Conservation (phyloP, 2,329 filamentous ascomycete genomes). For the Sporothrix dimorphospora region DNA sequence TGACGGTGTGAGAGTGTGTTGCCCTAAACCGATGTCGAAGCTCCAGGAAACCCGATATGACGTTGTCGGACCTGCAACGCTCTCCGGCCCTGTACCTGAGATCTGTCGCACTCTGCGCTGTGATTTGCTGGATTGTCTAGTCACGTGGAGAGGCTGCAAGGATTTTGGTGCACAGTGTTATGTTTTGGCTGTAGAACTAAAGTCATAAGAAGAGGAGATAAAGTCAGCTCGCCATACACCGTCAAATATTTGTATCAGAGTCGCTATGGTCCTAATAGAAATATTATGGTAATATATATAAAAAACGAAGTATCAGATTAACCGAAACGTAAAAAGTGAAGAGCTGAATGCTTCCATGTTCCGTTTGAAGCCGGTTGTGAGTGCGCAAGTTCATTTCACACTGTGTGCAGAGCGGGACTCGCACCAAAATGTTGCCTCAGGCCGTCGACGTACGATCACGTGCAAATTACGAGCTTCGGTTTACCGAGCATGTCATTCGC, state of each 20-base stretch:
- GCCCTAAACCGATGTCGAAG: neutral
- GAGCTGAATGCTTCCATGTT: too few species aligned
- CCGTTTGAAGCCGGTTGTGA: too few species aligned
- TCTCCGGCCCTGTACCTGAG: neutral
- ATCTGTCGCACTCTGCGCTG: neutral
- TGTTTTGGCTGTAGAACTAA: too few species aligned
- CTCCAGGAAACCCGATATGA: neutral
- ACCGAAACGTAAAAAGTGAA: too few species aligned
- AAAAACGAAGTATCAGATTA: too few species aligned
- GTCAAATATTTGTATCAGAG: too few species aligned
- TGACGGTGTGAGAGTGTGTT: neutral
- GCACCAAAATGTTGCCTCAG: slow-evolving; percentile 26
- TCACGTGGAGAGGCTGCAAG: neutral
- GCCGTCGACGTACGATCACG: slow-evolving; percentile 2
- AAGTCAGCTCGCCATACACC: too few species aligned
- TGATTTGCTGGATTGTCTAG: neutral
- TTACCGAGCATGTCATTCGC: slow-evolving; percentile 31
- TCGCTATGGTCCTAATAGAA: too few species aligned
- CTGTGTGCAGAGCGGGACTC: neutral
- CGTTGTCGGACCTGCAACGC: neutral
- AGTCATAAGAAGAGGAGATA: too few species aligned
- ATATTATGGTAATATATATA: too few species aligned
- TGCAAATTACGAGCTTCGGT: slow-evolving; percentile 9
- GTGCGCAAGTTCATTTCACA: neutral
- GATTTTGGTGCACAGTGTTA: neutral